These are phyloP conservation scores for Apiospora hydei DNA, from an alignment of 2,329 filamentous ascomycete species.

Conservation along the genomic window DNA sequence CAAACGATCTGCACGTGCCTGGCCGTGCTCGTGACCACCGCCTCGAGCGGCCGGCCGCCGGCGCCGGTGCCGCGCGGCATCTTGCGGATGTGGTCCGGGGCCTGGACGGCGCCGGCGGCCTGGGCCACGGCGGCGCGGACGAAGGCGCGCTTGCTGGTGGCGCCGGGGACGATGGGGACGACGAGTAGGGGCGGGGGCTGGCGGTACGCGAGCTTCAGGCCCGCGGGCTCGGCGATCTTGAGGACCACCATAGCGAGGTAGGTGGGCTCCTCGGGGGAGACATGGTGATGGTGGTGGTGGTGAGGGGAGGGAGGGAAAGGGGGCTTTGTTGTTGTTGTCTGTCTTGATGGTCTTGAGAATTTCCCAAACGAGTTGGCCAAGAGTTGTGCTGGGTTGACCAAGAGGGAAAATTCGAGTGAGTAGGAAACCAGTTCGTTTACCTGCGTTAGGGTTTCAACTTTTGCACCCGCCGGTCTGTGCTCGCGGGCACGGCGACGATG, in stretches of 20 bases:
- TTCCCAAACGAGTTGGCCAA: neutral
- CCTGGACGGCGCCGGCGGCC: neutral
- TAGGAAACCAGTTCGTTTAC: neutral
- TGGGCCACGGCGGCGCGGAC: neutral
- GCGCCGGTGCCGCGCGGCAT: neutral
- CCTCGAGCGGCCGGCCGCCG: neutral
- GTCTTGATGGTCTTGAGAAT: neutral
- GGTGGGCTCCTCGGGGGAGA: neutral
- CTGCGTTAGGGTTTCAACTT: neutral
- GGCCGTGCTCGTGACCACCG: neutral
- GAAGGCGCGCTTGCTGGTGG: constrained; percentile 11
- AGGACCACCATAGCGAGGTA: neutral
- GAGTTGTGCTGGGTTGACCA: neutral
- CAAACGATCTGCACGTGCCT: constrained; percentile 1
- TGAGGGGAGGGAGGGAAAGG: neutral
- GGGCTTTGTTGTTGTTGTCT: neutral
- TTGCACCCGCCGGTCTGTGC: neutral
- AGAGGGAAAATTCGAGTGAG: neutral
- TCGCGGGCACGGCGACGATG: neutral
- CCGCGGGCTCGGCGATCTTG: neutral
- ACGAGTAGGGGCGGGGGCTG: neutral
- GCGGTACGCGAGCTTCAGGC: neutral
- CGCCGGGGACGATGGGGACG: neutral
- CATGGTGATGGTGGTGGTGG: neutral
- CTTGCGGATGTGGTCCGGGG: neutral